Base-by-base conservation (phyloP, 2,329 filamentous ascomycete genomes). In the Epichloe aotearoae region DNA sequence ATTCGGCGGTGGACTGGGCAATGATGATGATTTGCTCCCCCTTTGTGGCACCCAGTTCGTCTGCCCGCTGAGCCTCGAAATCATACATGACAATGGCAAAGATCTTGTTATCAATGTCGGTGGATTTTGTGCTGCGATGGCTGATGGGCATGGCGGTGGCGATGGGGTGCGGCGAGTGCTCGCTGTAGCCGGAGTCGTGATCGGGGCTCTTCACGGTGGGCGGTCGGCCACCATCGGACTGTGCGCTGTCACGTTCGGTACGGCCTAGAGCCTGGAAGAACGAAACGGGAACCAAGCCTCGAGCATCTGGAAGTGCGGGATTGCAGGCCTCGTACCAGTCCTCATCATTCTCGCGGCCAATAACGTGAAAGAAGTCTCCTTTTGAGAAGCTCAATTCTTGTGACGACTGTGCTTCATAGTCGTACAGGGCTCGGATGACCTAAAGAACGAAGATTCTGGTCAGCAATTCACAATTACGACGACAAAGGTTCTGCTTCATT, bases 321-420 rank as follows among this genome's bases (percentile, higher is more conserved):
- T 98, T 98, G 75, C 89, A 97, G 51, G 91, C 93, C 70, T 97
- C 93, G 76, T 96, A 98, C 91, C 93, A 98, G 65, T 96, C 88
- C 40, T 74, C 72, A 66, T 97, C 91, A 74, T 96, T 84, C 72
- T 97, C 93, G 67, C 91, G 85, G 62, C 87, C 88, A 67, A 97
- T 91, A 57, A 98, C 93, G 73, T 97, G 91, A 66, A 98, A 93
- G 69, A 97, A 98, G 67, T 98, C 93, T 63, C 93, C 93, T 65
- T 88, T 86, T 57, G 84, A 88, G 70, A 98, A 98, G 65, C 86
- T 84, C 61, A 98, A 76, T 72, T 95, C 84, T 65, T 91, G 84
- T 49, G 71, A 71, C 53, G 82, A 80, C 62, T 84, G 79, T 53
- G 89, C 86, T 62, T 84, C 79, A 71, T 95, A 95, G 68, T 94